Conservation (phyloP, 371 early-diverging fungal species). For the Mortierella sp. region DNA sequence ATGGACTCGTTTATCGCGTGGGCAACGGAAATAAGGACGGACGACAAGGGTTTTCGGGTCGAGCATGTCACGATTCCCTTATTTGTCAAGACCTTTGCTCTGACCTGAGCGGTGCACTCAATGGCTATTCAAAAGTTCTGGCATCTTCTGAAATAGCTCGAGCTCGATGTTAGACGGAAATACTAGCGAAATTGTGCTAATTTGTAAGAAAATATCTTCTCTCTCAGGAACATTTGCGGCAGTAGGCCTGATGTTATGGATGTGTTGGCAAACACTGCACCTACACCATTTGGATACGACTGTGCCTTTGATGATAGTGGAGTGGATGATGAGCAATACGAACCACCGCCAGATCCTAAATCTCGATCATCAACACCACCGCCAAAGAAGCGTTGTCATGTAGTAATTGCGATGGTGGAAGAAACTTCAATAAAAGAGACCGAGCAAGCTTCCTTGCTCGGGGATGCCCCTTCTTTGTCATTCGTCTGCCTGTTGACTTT, state of each 20-base stretch:
- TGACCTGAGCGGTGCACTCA: constrained; percentile 23
- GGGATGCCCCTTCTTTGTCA: too few relatives aligned
- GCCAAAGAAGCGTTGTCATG: neutral
- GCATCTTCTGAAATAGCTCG: constrained; percentile 9
- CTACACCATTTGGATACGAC: constrained; percentile 10
- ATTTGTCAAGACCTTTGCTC: constrained; percentile 26
- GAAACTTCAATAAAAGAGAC: too few relatives aligned
- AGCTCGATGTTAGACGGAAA: constrained; percentile 4
- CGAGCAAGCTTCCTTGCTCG: too few relatives aligned
- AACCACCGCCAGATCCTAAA: neutral
- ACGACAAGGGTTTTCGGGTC: constrained; percentile 9
- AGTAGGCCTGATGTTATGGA: constrained; percentile 10
- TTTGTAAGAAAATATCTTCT: neutral
- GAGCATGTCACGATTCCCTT: constrained; percentile 26
- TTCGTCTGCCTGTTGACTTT: too few relatives aligned
- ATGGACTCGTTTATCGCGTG: constrained; percentile 20
- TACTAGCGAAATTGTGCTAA: constrained; percentile 7
- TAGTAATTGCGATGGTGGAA: too few relatives aligned
- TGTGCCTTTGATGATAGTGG: neutral
- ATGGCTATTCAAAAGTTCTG: constrained; percentile 16
- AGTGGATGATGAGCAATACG: constrained; percentile 2
- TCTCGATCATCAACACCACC: constrained; percentile 4
- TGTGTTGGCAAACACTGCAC: constrained; percentile 15
- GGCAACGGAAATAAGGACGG: constrained; percentile 19
- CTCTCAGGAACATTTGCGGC: constrained; percentile 13